These are phyloP conservation scores for Hsuehochloa calcarea DNA, from an alignment of 176 grass and related monocot species.

Conservation along the genomic window DNA sequence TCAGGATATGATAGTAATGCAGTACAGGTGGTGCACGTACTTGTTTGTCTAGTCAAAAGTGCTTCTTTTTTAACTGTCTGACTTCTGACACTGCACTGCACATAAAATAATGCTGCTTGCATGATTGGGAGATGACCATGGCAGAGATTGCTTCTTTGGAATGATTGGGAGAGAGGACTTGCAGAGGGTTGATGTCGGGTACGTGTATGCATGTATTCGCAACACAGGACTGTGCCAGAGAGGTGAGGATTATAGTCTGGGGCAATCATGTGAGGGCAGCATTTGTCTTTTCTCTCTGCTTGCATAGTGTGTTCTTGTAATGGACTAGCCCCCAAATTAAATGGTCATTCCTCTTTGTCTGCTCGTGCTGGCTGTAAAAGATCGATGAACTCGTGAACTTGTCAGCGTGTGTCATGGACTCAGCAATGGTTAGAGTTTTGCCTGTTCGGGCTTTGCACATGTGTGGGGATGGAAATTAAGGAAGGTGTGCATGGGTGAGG, in stretches of 20 bases:
- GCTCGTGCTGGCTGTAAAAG: conserved; percentile 26
- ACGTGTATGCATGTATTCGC: background rate
- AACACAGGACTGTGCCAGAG: conserved; percentile 40
- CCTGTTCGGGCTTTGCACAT: background rate
- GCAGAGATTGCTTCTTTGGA: conserved; percentile 40
- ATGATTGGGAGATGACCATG: conserved; percentile 59
- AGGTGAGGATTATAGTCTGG: conserved; percentile 8
- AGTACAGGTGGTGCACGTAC: background rate
- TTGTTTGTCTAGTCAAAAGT: conserved; percentile 35
- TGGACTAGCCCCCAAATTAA: conserved; percentile 11
- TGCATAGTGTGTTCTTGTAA: conserved; percentile 6
- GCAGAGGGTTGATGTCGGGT: conserved; percentile 46
- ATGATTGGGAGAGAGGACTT: conserved; percentile 52
- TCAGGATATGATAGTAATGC: background rate
- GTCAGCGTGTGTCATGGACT: conserved; percentile 38
- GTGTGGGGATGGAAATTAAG: background rate
- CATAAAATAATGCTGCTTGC: conserved; percentile 59
- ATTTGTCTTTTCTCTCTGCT: conserved; percentile 40
- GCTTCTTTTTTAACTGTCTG: conserved; percentile 38
- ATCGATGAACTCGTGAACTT: background rate
- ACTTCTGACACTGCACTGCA: conserved; percentile 36
- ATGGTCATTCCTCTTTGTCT: conserved; percentile 24
- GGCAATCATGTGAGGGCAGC: conserved; percentile 41
- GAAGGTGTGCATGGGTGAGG: background rate
- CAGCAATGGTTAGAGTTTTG: background rate